phyloP scores from a whole-genome alignment of 805 yeast genomes.

The Lachancea quebecensis region DNA sequence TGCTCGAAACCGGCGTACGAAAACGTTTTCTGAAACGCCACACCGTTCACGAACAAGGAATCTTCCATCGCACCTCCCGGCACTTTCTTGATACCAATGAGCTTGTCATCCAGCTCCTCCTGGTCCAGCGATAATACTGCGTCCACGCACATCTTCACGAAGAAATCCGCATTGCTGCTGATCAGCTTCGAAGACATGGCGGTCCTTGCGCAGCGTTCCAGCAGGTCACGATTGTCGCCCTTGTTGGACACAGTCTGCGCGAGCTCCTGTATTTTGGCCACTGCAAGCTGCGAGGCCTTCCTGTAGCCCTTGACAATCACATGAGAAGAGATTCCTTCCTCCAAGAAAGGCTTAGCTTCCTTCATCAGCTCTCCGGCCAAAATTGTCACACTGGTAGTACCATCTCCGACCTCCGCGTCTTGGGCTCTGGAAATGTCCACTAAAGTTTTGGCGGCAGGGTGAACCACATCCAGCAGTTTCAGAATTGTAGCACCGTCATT shows the following conservation, averaged over 20 bases:
- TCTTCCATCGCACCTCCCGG: slow-evolving; percentile 97
- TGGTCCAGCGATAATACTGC: slow-evolving; percentile 85
- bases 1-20: slow-evolving; percentile 98
- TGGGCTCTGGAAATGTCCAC: slow-evolving; percentile 94
- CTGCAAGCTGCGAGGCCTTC: slow-evolving; percentile 72
- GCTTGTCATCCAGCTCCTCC: slow-evolving; percentile 74
- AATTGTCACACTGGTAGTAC: slow-evolving; percentile 92
- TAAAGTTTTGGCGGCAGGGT: slow-evolving; percentile 95
- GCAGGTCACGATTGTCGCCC: slow-evolving; percentile 57
- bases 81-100: slow-evolving; percentile 91
- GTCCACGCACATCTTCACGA: slow-evolving; percentile 94
- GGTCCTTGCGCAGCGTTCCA: slow-evolving; percentile 90
- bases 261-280: slow-evolving; percentile 62
- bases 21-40: slow-evolving; percentile 94
- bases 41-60: slow-evolving; percentile 82
- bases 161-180: slow-evolving; percentile 77
- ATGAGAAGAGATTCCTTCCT: slow-evolving; percentile 93
- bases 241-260: slow-evolving; percentile 57
- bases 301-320: slow-evolving; percentile 82
- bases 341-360: slow-evolving; percentile 84
- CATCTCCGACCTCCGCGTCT: slow-evolving; percentile 98
- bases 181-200: slow-evolving; percentile 96
- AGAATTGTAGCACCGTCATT: slow-evolving; percentile 98
- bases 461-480: slow-evolving; percentile 87
- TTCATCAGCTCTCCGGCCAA: slow-evolving; percentile 91